These are phyloP conservation scores for Blastomyces emzantsi DNA, from an alignment of 2,329 filamentous ascomycete genomes.

Conservation along the genomic window DNA sequence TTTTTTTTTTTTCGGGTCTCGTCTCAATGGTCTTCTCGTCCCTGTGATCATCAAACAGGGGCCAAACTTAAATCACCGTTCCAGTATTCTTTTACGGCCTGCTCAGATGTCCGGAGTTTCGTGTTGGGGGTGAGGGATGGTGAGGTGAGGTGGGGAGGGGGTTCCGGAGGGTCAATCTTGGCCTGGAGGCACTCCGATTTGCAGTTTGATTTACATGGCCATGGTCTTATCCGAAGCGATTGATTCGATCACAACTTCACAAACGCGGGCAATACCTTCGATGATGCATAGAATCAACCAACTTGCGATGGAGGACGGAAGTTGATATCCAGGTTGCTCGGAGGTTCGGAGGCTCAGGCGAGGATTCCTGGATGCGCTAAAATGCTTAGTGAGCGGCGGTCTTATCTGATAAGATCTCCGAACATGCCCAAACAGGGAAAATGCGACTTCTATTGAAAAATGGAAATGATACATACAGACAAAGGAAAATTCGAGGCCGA, in stretches of 20 bases:
- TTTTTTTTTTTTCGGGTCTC: too few relatives aligned
- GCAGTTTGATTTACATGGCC: not conserved
- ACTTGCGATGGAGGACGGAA: not conserved
- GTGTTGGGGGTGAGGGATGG: not conserved
- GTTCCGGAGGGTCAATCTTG: not conserved
- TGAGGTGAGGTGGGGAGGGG: too few relatives aligned
- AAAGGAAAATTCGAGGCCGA: not conserved
- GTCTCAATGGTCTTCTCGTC: not conserved
- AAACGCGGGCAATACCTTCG: not conserved
- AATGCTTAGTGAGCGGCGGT: not conserved
- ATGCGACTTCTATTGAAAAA: not conserved
- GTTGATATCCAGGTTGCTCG: not conserved
- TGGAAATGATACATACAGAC: not conserved
- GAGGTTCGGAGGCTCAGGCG: not conserved
- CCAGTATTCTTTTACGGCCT: not conserved
- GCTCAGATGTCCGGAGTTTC: not conserved
- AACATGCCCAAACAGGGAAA: not conserved
- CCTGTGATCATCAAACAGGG: not conserved
- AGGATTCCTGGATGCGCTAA: not conserved
- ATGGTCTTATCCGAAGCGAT: not conserved
- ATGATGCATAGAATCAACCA: not conserved
- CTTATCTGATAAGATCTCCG: constrained; percentile 4
- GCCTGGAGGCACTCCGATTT: not conserved
- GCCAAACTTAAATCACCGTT: not conserved
- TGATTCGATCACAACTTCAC: not conserved